Base-by-base conservation (phyloP, 768 basidiomycete genomes). In the Mycena maculata region DNA sequence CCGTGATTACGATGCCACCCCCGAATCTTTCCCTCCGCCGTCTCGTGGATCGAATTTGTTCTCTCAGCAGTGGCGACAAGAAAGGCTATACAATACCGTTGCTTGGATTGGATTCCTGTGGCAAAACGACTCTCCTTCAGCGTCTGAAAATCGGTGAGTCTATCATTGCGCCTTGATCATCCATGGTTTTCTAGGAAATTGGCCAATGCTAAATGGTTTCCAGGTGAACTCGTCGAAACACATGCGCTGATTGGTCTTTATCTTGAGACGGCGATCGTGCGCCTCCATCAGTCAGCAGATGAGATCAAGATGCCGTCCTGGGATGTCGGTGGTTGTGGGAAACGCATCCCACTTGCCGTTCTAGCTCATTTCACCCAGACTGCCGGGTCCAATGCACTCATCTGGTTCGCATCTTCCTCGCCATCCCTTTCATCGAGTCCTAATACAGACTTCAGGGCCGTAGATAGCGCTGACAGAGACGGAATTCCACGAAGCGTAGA, bases 261-360 rank as follows among this genome's bases (percentile, higher is more conserved):
- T 75, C 82, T 90, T 71, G 90, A 91, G 79, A 85, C 84, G 9
- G 81, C 90, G 44, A 68, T 76, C 10, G 70, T 73, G 65, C 75
- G 1, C 72, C 73, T 10, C 33, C 68, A 0, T 55, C 48, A 33
- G 28, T 47, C 18, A 8, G 13, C 49, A 4, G 71, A 75, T 1
- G 59, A 79, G 74, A 83, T 80, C 41, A 84, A 79, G 45, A 84
- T 88, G 75, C 84, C 81, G 18, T 85, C 85, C 4, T 91, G 88
- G 90, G 89, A 91, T 76, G 79, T 88, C 62, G 90, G 90, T 5
- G 88, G 88, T 23, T 88, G 88, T 72, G 83, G 71, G 68, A 80
- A 84, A 57, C 71, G 80, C 33, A 80, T 81, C 30, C 78, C 87
- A 56, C 83, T 81, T 48, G 38, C 52, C 10, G 42, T 79, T 28